These are phyloP conservation scores for Ophioceras dolichostomum DNA, from an alignment of 2,329 filamentous ascomycete species.

Conservation along the genomic window DNA sequence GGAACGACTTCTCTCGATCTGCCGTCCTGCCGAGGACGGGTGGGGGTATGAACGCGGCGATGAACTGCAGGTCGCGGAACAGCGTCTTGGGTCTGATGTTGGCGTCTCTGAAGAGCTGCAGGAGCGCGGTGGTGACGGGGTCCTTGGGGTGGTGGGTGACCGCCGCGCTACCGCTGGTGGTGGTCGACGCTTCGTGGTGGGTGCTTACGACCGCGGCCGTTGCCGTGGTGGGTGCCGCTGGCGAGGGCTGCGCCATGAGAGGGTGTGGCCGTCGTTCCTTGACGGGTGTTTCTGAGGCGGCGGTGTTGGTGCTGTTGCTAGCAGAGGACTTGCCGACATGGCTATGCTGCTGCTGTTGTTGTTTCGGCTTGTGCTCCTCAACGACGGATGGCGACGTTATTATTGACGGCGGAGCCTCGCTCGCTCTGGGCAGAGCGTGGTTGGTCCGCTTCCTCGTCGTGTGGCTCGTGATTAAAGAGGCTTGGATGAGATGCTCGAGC, in stretches of 20 bases:
- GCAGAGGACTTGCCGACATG: conserved; percentile 36
- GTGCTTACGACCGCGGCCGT: conserved; percentile 26
- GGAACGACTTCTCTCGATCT: conserved; percentile 69
- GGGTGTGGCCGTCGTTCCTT: conserved; percentile 54
- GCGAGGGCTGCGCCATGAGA: conserved; percentile 23
- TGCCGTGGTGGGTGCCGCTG: conserved; percentile 13
- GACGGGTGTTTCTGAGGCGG: no score
- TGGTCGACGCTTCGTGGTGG: conserved; percentile 32
- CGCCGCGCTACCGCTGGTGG: conserved; percentile 39
- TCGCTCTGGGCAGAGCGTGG: conserved; percentile 18
- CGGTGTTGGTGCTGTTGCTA: conserved; percentile 57
- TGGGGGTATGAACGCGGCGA: conserved; percentile 52
- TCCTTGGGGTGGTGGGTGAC: no score
- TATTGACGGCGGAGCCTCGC: conserved; percentile 12
- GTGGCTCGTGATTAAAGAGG: conserved; percentile 52
- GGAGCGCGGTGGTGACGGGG: conserved; percentile 53
- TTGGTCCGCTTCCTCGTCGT: conserved; percentile 20
- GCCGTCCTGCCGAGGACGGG: conserved; percentile 46
- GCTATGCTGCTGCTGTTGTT: background rate
- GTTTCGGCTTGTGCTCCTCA: conserved; percentile 4
- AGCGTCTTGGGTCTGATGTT: conserved; percentile 65
- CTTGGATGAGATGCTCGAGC: conserved; percentile 68
- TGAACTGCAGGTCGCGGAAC: conserved; percentile 71
- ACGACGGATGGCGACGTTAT: conserved; percentile 8
- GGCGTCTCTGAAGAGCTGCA: conserved; percentile 53